phyloP scores from a whole-genome alignment of 2,329 filamentous ascomycete species.

The Pseudogymnoascus sp. region DNA sequence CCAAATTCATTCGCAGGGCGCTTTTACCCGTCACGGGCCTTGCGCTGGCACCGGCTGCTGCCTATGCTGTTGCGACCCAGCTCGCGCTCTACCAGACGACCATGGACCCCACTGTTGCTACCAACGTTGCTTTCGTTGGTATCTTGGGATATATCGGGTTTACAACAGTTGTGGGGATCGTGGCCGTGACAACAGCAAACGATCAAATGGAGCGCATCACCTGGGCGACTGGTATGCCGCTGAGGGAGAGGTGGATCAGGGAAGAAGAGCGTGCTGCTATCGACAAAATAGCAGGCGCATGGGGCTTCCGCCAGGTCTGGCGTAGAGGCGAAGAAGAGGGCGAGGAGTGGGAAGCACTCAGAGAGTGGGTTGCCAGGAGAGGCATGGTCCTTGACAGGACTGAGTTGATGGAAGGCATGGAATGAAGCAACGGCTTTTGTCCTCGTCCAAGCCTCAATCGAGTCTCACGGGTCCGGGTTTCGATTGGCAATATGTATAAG shows the following conservation, averaged over 20 bases:
- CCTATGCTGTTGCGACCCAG: constrained; percentile 62
- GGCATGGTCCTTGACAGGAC: constrained; percentile 87
- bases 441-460: not conserved
- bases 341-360: constrained; percentile 76
- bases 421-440: constrained; percentile 33
- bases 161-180: constrained; percentile 70
- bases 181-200: constrained; percentile 79
- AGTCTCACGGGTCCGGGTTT: not conserved
- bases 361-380: constrained; percentile 72
- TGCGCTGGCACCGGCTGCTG: constrained; percentile 52
- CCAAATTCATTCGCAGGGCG: constrained; percentile 57
- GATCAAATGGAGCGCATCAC: constrained; percentile 93
- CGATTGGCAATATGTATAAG: not conserved
- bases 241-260: constrained; percentile 74
- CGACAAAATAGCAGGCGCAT: constrained; percentile 77
- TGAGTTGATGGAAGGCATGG: constrained; percentile 89
- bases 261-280: constrained; percentile 85
- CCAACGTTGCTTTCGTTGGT: constrained; percentile 68
- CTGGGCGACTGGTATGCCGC: constrained; percentile 73
- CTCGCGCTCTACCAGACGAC: constrained; percentile 58
- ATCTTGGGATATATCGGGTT: constrained; percentile 77
- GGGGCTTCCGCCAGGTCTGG: constrained; percentile 79
- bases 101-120: constrained; percentile 70
- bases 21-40: constrained; percentile 49
- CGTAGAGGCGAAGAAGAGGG: constrained; percentile 85